Percentiles rank a stretch among this genome's conserved stretches.
These are phyloP conservation scores for Amanita inopinata DNA, from an alignment of 768 basidiomycete genomes.

Conservation along the genomic window DNA sequence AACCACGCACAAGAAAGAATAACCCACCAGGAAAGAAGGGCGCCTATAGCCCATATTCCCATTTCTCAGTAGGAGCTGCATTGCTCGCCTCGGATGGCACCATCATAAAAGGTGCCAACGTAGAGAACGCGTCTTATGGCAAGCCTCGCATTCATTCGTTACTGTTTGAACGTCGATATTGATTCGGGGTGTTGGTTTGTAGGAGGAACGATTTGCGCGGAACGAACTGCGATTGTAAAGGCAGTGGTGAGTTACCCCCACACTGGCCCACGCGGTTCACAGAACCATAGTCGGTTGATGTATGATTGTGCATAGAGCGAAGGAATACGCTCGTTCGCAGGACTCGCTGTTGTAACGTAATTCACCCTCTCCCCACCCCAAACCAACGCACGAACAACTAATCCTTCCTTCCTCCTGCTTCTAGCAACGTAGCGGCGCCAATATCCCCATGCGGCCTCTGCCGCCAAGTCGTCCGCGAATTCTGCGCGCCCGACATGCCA, in stretches of 20 bases:
- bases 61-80: conserved; percentile 90
- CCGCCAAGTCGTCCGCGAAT: conserved; percentile 84
- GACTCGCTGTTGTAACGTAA: conserved; percentile 74
- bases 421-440: conserved; percentile 56
- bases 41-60: conserved; percentile 79
- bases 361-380: conserved; percentile 15
- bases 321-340: conserved; percentile 59
- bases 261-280: not conserved
- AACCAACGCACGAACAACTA: not conserved
- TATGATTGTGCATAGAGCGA: too few species aligned
- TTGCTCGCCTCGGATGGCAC: conserved; percentile 58
- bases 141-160: too few species aligned
- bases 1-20: not conserved
- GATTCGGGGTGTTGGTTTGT: conserved; percentile 5
- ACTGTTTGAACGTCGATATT: conserved; percentile 5
- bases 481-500: conserved; percentile 67
- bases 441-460: conserved; percentile 92
- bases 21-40: conserved; percentile 47
- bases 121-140: conserved; percentile 94
- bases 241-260: conserved; percentile 56
- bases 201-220: conserved; percentile 92
- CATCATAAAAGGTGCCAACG: conserved; percentile 79
- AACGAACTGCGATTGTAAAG: conserved; percentile 92
- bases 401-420: not conserved
- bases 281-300: not conserved